These are phyloP conservation scores for Phytophthora niederhauseri DNA, from an alignment of 352 stramenopile species.

Conservation along the genomic window DNA sequence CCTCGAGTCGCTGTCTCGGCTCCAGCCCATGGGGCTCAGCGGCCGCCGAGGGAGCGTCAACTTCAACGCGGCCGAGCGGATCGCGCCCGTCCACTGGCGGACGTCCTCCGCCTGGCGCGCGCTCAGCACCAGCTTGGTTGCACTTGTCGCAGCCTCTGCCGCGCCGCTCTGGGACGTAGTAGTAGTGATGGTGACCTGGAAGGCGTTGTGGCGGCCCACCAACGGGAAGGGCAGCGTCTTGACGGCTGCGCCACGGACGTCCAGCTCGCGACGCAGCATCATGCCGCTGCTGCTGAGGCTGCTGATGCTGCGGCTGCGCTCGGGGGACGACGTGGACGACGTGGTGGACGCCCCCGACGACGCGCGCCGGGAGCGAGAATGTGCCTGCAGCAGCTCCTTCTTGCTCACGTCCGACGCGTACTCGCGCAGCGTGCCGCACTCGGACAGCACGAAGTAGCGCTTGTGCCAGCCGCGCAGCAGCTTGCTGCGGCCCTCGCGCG, in stretches of 20 bases:
- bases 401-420: conserved; percentile 42
- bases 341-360: conserved; percentile 20
- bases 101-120: conserved; percentile 55
- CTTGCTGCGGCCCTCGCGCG: conserved; percentile 54
- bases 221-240: conserved; percentile 61
- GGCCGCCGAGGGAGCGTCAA: conserved; percentile 4
- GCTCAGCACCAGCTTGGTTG: conserved; percentile 45
- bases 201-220: conserved; percentile 52
- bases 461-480: conserved; percentile 73
- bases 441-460: conserved; percentile 66
- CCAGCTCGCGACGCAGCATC: conserved; percentile 50
- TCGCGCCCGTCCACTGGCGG: conserved; percentile 49
- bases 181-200: conserved; percentile 48
- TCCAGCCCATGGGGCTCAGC: conserved; percentile 24
- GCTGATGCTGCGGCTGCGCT: not conserved
- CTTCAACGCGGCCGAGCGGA: conserved; percentile 33
- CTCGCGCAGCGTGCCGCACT: conserved; percentile 54
- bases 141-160: not conserved
- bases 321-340: conserved; percentile 18
- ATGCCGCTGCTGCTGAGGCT: conserved; percentile 41
- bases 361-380: conserved; percentile 14
- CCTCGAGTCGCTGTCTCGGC: conserved; percentile 17
- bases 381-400: conserved; percentile 16
- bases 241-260: conserved; percentile 38
- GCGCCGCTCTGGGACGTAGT: conserved; percentile 12